Evolutionary conservation across 1,139 yeast species (phyloP).

Genomic region (Pichia sp.): DNA sequence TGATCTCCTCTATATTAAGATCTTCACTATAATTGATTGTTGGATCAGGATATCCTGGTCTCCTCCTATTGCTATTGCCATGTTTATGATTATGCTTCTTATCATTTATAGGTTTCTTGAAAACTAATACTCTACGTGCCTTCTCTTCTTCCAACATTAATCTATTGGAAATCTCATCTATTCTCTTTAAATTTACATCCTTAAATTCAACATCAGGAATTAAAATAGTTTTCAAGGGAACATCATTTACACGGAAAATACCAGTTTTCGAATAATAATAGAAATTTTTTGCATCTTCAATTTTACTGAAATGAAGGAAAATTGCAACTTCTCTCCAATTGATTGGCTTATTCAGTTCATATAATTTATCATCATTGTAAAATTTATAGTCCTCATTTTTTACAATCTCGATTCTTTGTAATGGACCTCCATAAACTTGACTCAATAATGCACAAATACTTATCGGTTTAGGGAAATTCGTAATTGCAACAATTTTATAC

Average conservation of each 20-base stretch:
- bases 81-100: slow-evolving; percentile 12
- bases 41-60: slow-evolving; percentile 28
- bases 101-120: slow-evolving; percentile 24
- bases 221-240: slow-evolving; percentile 33
- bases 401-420: slow-evolving; percentile 41
- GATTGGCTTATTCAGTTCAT: slow-evolving; percentile 13
- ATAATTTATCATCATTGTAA: slow-evolving; percentile 4
- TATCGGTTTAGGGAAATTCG: slow-evolving; percentile 33
- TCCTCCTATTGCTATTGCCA: slow-evolving; percentile 2
- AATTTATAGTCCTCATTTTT: slow-evolving; percentile 13
- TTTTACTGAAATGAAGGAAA: slow-evolving; percentile 47
- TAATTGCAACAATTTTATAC: slow-evolving; percentile 27
- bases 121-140: slow-evolving; percentile 27
- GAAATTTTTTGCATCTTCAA: slow-evolving; percentile 51
- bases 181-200: slow-evolving; percentile 1
- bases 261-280: slow-evolving; percentile 49
- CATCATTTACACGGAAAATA: slow-evolving; percentile 57
- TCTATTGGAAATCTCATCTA: slow-evolving; percentile 5
- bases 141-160: slow-evolving; percentile 21
- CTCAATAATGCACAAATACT: slow-evolving; percentile 47
- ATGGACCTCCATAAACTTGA: slow-evolving; percentile 68
- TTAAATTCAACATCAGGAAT: slow-evolving; percentile 13
- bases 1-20: slow-evolving; percentile 36
- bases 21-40: slow-evolving; percentile 26
- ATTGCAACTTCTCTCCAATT: slow-evolving; percentile 27